phyloP scores from a whole-genome alignment of 768 basidiomycete genomes.

The Mycena indigotica region DNA sequence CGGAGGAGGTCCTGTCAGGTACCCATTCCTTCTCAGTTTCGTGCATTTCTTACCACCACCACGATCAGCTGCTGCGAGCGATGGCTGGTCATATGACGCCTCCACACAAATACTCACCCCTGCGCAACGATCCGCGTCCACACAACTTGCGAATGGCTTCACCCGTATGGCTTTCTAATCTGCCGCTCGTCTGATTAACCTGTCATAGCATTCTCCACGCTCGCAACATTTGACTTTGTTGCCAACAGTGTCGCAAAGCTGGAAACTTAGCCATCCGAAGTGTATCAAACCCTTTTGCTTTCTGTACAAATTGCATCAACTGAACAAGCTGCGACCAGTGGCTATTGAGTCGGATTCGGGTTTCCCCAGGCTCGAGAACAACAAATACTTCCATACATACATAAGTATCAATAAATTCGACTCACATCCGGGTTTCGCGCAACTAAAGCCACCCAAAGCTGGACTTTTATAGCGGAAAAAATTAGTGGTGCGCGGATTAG shows the following conservation, averaged over 20 bases:
- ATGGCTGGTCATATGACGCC: constrained; percentile 56
- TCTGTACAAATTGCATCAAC: too few species aligned
- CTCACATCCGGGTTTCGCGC: too few species aligned
- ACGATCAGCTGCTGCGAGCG: constrained; percentile 42
- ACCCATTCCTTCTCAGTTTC: constrained; percentile 8
- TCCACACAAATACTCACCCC: constrained; percentile 50
- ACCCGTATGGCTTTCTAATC: constrained; percentile 3
- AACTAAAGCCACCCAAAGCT: too few species aligned
- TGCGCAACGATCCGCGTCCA: constrained; percentile 5
- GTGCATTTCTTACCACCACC: background rate
- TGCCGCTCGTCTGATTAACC: background rate
- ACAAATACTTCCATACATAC: too few species aligned
- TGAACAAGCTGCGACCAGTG: too few species aligned
- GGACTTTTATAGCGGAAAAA: too few species aligned
- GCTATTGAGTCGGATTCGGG: too few species aligned
- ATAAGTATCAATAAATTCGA: too few species aligned
- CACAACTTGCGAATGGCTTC: constrained; percentile 1
- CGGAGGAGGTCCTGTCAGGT: constrained; percentile 44
- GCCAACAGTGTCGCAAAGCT: constrained; percentile 56
- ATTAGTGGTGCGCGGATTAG: too few species aligned
- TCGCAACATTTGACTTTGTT: constrained; percentile 23
- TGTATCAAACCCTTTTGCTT: constrained; percentile 5
- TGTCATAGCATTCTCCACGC: constrained; percentile 19
- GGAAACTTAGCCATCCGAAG: constrained; percentile 33
- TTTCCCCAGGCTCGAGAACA: background rate